These are phyloP conservation scores for Oryza punctata DNA, from an alignment of 176 grass and related monocot genomes.

Conservation along the genomic window DNA sequence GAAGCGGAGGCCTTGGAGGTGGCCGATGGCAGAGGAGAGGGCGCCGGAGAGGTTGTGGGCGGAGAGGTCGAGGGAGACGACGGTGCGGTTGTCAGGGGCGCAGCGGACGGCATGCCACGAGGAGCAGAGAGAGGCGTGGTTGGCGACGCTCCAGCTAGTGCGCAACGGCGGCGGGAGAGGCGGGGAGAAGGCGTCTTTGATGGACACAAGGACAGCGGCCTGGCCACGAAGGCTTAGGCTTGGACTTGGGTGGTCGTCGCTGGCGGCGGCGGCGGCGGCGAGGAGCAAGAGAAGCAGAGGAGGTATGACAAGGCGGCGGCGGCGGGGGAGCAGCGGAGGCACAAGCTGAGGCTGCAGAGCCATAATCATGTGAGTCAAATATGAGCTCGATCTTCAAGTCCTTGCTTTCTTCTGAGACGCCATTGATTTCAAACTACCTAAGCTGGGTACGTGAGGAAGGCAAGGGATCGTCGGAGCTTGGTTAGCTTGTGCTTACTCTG, in stretches of 20 bases:
- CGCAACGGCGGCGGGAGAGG: slow-evolving; percentile 27
- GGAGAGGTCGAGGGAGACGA: slow-evolving; percentile 66
- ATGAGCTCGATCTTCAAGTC: no score
- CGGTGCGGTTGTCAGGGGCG: slow-evolving; percentile 16
- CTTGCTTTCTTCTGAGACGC: no score
- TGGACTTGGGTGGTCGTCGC: not conserved
- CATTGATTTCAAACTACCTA: no score
- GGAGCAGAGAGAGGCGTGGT: slow-evolving; percentile 48
- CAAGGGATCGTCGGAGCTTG: no score
- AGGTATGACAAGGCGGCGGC: not conserved
- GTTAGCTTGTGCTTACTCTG: no score
- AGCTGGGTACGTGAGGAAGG: no score
- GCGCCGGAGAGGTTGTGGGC: slow-evolving; percentile 58
- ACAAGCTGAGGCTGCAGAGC: not conserved
- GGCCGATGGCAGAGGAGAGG: slow-evolving; percentile 43
- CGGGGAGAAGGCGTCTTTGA: slow-evolving; percentile 51
- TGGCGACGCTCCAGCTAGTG: slow-evolving; percentile 47
- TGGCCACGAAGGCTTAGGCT: slow-evolving; percentile 20
- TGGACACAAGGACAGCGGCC: slow-evolving; percentile 50
- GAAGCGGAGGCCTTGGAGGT: slow-evolving; percentile 35
- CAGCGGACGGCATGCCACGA: slow-evolving; percentile 64
- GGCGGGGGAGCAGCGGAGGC: not conserved
- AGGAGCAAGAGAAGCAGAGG: slow-evolving; percentile 6
- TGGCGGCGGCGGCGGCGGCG: slow-evolving; percentile 19
- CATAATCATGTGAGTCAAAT: not conserved